These are phyloP conservation scores for Elaeis guineensis DNA, from an alignment of 176 grass and related monocot species.

Conservation along the genomic window DNA sequence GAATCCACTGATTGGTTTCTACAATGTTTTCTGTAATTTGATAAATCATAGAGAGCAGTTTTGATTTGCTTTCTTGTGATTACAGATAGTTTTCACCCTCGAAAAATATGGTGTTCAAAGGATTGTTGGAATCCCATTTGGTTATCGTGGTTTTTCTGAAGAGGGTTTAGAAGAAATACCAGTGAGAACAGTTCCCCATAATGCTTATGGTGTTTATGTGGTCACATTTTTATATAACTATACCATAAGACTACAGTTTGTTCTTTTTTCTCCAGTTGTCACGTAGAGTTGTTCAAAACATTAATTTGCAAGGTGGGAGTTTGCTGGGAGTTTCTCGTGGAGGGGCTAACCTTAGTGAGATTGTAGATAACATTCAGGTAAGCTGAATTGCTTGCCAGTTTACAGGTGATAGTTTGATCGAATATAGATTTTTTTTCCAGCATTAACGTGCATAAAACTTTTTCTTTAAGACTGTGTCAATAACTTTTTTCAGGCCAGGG, in stretches of 20 bases:
- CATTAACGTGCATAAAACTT: too few species aligned
- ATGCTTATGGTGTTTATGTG: background rate
- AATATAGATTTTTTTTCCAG: too few species aligned
- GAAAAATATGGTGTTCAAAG: constrained; percentile 94
- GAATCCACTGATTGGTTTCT: too few species aligned
- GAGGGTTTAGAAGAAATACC: constrained; percentile 79
- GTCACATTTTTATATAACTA: constrained; percentile 5
- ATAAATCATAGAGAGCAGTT: background rate
- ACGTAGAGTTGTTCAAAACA: constrained; percentile 73
- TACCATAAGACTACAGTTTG: constrained; percentile 3
- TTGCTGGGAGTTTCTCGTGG: constrained; percentile 89
- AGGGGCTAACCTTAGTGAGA: constrained; percentile 68
- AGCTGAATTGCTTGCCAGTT: background rate
- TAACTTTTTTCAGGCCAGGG: constrained; percentile 29
- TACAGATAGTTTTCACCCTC: constrained; percentile 92
- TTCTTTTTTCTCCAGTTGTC: constrained; percentile 54
- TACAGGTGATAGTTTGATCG: too few species aligned
- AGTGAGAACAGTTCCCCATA: constrained; percentile 30
- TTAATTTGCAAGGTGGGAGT: constrained; percentile 96
- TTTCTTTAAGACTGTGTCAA: too few species aligned
- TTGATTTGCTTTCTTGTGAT: constrained; percentile 10
- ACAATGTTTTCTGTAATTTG: too few species aligned
- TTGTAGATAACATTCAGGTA: constrained; percentile 95
- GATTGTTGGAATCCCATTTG: constrained; percentile 90
- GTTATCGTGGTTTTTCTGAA: constrained; percentile 85